Base-by-base conservation (phyloP, 2,329 filamentous ascomycete genomes). In the Xylariaceae sp. region DNA sequence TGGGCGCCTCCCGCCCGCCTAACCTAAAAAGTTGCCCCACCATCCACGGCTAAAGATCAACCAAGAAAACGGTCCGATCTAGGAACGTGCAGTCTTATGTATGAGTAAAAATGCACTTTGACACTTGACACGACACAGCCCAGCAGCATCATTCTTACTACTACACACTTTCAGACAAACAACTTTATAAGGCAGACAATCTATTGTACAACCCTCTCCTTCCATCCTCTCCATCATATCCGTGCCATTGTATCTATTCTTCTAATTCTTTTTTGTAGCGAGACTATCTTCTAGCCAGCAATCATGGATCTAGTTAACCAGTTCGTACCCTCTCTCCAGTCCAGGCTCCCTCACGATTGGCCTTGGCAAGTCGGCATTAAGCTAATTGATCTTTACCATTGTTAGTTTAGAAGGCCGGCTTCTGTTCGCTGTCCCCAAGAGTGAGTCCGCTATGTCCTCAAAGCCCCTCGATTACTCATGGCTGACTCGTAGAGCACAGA, bases 381-480 rank as follows among this genome's bases (percentile, higher is more conserved):
- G 68, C 75, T 77, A 67, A 77, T 63, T 69, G 61, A 65, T 70
- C 55, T 64, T 66, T 23, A 39, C 60, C 42, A 51, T 61, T 30
- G 62, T 69, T 71, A 96, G 92, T 79, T 83, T 97, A 73, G 91
- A 94, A 81, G 92, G 93, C 72, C 89, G 94, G 66, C 83, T 97
- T 59, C 84, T 97, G 64, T 97, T 99, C 73, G 94, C 94, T 63
- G 90, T 99, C n/a, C 94, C 94, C 62, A 99, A 99, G 80, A 99
- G 91, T 92, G 79, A 80, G 89, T 85, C 39, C 23, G 39, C 44
- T 13, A 48, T 50, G 13, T 52, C 9, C 53, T 35, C 10, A 15
- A 13, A 34, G 45, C 39, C 51, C 56, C 60, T 57, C 69, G 71
- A 65, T 70, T 65, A 9, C 55, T 11, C 34, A 35, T 35, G 1